These are phyloP conservation scores for Penicillium oxalicum DNA, from an alignment of 2,329 filamentous ascomycete genomes.

Conservation along the genomic window DNA sequence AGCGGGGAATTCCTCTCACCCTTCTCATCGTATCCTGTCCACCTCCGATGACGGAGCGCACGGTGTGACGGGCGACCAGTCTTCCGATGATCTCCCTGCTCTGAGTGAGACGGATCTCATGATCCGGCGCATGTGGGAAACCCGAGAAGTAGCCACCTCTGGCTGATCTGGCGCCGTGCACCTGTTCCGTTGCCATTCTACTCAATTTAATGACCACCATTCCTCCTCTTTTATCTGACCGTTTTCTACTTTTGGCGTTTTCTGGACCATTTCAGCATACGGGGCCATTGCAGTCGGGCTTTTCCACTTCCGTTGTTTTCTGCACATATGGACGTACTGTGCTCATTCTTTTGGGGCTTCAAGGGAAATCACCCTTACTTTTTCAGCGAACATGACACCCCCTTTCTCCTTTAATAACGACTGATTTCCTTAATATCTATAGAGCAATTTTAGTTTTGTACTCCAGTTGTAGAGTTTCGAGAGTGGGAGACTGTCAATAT, in stretches of 20 bases:
- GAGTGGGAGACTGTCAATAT: neutral
- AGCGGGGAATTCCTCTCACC: slow-evolving; percentile 23
- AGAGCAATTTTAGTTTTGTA: no score
- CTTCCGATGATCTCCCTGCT: slow-evolving; percentile 20
- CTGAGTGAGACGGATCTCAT: slow-evolving; percentile 34
- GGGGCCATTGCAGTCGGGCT: no score
- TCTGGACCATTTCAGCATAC: no score
- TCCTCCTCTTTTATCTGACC: slow-evolving; percentile 9
- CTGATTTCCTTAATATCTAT: neutral
- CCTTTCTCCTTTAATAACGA: no score
- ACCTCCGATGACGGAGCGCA: slow-evolving; percentile 30
- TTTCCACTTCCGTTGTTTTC: no score
- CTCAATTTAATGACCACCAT: slow-evolving; percentile 17
- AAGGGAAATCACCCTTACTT: no score
- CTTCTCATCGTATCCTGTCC: slow-evolving; percentile 31
- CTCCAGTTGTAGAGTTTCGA: neutral
- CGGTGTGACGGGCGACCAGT: slow-evolving; percentile 16
- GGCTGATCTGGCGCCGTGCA: slow-evolving; percentile 19
- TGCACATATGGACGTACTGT: no score
- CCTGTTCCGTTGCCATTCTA: slow-evolving; percentile 4
- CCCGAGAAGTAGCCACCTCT: slow-evolving; percentile 35
- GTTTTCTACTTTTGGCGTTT: slow-evolving; percentile 3
- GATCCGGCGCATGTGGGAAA: slow-evolving; percentile 41
- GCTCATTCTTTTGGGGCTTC: no score
- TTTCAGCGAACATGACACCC: no score